These are phyloP conservation scores for Pseudogymnoascus pannorum DNA, from an alignment of 2,329 filamentous ascomycete species.

Conservation along the genomic window DNA sequence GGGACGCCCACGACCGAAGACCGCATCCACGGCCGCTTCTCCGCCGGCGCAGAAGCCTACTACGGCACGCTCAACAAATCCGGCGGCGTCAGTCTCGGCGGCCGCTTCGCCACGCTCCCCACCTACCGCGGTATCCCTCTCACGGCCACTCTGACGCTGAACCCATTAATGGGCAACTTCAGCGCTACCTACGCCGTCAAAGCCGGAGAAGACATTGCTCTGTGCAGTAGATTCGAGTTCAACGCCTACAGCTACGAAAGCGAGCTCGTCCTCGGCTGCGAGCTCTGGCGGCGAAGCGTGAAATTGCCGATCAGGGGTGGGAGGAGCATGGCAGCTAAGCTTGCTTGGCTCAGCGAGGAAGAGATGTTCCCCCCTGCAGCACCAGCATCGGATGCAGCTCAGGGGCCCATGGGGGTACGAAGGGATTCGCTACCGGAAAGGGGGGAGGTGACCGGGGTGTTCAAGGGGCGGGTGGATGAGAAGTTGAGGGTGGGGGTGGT, in stretches of 20 bases:
- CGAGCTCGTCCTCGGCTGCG: conserved; percentile 82
- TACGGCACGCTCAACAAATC: conserved; percentile 94
- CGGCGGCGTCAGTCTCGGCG: conserved; percentile 79
- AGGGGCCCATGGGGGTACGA: background rate
- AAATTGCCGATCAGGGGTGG: conserved; percentile 26
- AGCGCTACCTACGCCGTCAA: conserved; percentile 88
- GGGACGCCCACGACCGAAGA: conserved; percentile 38
- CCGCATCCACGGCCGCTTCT: conserved; percentile 72
- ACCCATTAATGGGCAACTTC: conserved; percentile 89
- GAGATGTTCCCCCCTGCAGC: conserved; percentile 14
- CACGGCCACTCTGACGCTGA: conserved; percentile 86
- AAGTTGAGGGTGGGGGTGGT: conserved; percentile 76
- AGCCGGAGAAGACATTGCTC: conserved; percentile 71
- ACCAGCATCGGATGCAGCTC: background rate
- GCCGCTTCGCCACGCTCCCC: conserved; percentile 82
- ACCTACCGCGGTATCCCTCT: conserved; percentile 78
- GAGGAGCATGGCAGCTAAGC: conserved; percentile 46
- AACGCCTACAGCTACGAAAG: conserved; percentile 98
- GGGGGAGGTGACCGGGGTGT: conserved; percentile 69
- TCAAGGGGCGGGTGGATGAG: conserved; percentile 87
- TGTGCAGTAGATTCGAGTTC: conserved; percentile 90
- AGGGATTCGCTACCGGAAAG: conserved; percentile 24
- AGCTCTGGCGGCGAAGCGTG: conserved; percentile 69
- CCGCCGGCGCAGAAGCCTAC: conserved; percentile 86
- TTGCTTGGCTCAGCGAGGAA: conserved; percentile 43